Evolutionary conservation across 371 early-diverging fungal genomes (phyloP).

Genomic region (Mucor saturninus): DNA sequence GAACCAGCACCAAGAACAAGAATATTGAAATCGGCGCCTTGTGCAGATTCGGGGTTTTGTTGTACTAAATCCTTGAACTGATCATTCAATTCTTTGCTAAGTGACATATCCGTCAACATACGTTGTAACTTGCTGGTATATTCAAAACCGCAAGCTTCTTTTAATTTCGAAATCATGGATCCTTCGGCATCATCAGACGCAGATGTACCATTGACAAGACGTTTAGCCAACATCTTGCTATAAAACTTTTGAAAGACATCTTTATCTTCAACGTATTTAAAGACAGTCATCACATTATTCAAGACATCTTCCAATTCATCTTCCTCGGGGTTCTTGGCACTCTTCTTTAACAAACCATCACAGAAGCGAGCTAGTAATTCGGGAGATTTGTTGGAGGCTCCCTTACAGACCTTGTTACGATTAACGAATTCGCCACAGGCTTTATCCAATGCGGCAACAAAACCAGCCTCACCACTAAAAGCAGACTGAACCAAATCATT

Average conservation of each 20-base stretch:
- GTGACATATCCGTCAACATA: conserved; percentile 89
- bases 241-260: conserved; percentile 91
- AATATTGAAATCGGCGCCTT: conserved; percentile 78
- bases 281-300: conserved; percentile 83
- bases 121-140: conserved; percentile 88
- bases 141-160: conserved; percentile 85
- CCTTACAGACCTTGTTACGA: conserved; percentile 81
- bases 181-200: conserved; percentile 78
- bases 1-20: conserved; percentile 85
- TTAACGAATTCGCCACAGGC: conserved; percentile 95
- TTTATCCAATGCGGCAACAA: conserved; percentile 89
- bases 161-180: conserved; percentile 71
- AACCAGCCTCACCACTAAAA: conserved; percentile 87
- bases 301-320: conserved; percentile 85
- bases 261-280: conserved; percentile 89
- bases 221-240: conserved; percentile 76
- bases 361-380: conserved; percentile 87
- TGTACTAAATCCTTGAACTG: conserved; percentile 60
- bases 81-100: conserved; percentile 75
- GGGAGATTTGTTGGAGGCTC: conserved; percentile 75
- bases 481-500: conserved; percentile 73
- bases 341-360: conserved; percentile 85
- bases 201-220: conserved; percentile 76
- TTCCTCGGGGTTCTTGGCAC: conserved; percentile 82
- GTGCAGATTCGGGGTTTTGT: conserved; percentile 40